A percentile compares a stretch with the other conserved stretches of the same genome.
These are phyloP conservation scores for Emergomyces orientalis DNA, from an alignment of 2,329 filamentous ascomycete species.

Conservation along the genomic window DNA sequence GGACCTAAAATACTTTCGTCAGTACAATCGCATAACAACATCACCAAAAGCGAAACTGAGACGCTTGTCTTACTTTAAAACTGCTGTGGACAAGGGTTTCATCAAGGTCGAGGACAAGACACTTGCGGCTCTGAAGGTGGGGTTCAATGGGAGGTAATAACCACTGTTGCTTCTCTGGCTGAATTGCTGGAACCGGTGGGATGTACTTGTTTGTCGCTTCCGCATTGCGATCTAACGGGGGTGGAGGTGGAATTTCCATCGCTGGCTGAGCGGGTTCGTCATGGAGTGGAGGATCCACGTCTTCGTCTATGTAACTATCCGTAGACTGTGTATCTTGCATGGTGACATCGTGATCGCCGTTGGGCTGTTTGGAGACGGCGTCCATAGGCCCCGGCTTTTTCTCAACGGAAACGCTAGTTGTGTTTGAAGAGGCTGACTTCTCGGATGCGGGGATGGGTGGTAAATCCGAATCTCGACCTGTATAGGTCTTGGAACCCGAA, in stretches of 20 bases:
- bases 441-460: background rate
- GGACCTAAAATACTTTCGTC: constrained; percentile 52
- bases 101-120: constrained; percentile 87
- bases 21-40: constrained; percentile 14
- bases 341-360: constrained; percentile 47
- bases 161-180: constrained; percentile 50
- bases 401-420: background rate
- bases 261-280: constrained; percentile 37
- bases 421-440: background rate
- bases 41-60: constrained; percentile 10
- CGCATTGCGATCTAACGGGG: constrained; percentile 41
- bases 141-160: constrained; percentile 74
- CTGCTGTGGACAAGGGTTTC: constrained; percentile 97
- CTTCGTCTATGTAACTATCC: constrained; percentile 44
- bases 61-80: constrained; percentile 64
- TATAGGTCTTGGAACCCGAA: background rate
- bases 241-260: constrained; percentile 48
- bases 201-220: constrained; percentile 32
- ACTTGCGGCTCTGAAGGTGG: constrained; percentile 79
- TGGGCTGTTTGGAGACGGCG: constrained; percentile 17
- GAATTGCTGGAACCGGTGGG: constrained; percentile 35
- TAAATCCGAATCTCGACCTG: background rate
- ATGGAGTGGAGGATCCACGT: constrained; percentile 34
- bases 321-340: constrained; percentile 53
- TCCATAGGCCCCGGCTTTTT: constrained; percentile 9